A percentile compares a stretch with the other conserved stretches of the same genome.
Evolutionary conservation across 2,329 filamentous ascomycete genomes (phyloP).

Genomic region (Aspergillus novoparasiticus): DNA sequence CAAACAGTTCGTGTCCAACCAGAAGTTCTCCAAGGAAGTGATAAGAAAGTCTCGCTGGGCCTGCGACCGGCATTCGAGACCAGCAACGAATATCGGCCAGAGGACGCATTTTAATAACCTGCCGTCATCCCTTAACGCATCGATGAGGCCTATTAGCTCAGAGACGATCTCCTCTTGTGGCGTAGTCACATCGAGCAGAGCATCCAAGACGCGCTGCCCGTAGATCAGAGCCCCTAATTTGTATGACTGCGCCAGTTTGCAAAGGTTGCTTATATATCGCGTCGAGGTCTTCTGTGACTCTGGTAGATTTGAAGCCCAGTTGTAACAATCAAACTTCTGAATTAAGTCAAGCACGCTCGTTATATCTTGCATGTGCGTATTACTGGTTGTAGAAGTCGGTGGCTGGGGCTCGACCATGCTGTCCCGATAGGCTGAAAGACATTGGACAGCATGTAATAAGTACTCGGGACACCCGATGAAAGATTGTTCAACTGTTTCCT

Average conservation of each 20-base stretch:
- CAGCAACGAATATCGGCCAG: constrained; percentile 39
- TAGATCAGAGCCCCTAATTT: constrained; percentile 35
- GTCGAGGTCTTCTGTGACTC: constrained; percentile 13
- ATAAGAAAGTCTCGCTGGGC: constrained; percentile 27
- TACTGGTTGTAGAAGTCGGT: constrained; percentile 1
- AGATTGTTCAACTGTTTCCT: constrained; percentile 35
- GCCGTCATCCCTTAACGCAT: constrained; percentile 25
- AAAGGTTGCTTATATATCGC: constrained; percentile 25
- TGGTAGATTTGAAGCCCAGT: constrained; percentile 28
- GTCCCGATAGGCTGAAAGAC: constrained; percentile 31
- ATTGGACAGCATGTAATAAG: constrained; percentile 32
- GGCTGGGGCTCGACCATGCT: constrained; percentile 15
- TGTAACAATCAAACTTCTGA: constrained; percentile 21
- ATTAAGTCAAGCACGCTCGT: background rate
- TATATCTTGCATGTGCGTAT: constrained; percentile 17
- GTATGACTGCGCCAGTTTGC: constrained; percentile 31
- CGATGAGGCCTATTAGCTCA: constrained; percentile 29
- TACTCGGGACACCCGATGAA: constrained; percentile 41
- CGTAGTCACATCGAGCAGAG: constrained; percentile 17
- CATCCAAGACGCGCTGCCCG: constrained; percentile 34
- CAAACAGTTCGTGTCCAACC: constrained; percentile 33
- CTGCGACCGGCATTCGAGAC: constrained; percentile 30
- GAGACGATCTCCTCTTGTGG: constrained; percentile 24
- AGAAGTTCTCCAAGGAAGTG: constrained; percentile 31
- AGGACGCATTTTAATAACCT: constrained; percentile 37